Percentiles rank a stretch among this genome's conserved stretches.
Evolutionary conservation across 306 rosid genomes (phyloP).

Genomic region (barrel medic (Medicago truncatula)): MtrunA17r5.0-ANR NC_053042.1:45188501-45189000

Average conservation of each 20-base stretch:
- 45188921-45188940: constrained; percentile 2
- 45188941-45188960: background rate
- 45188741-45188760: constrained; percentile 12
- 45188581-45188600: constrained; percentile 10
- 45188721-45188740: constrained; percentile 9
- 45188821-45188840: constrained; percentile 23
- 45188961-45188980: constrained; percentile 1
- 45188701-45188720: constrained; percentile 1
- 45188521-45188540: constrained; percentile 21
- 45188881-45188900: constrained; percentile 2
- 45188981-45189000: background rate
- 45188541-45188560: background rate
- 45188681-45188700: constrained; percentile 2
- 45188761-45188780: background rate
- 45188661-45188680: constrained; percentile 15
- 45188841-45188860: background rate
- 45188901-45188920: constrained; percentile 1
- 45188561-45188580: background rate
- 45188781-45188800: constrained; percentile 15
- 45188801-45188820: background rate
- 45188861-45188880: constrained; percentile 3
- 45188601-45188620: constrained; percentile 10
- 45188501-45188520: constrained; percentile 4
- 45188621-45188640: constrained; percentile 21
- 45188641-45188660: constrained; percentile 19